Evolutionary conservation across 768 basidiomycete species (phyloP).

Genomic region (Mycena maculata): DNA sequence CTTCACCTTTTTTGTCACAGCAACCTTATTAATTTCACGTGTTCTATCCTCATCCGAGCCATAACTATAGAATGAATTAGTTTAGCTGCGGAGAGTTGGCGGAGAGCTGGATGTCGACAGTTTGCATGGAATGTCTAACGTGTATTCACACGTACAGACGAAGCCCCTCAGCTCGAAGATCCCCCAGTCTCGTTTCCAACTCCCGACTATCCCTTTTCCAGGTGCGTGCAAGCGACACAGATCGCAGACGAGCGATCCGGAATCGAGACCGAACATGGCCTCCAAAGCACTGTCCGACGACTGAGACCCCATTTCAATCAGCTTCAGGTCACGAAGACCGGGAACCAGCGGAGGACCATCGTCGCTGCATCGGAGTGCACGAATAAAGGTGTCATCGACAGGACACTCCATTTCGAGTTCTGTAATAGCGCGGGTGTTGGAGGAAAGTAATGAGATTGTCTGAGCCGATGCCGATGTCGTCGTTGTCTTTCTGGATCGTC

Average conservation of each 20-base stretch:
- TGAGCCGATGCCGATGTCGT: background rate
- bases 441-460: background rate
- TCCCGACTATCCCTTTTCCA: too few species aligned
- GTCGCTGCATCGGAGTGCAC: background rate
- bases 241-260: background rate
- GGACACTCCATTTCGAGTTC: background rate
- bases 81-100: too few species aligned
- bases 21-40: too few species aligned
- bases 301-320: background rate
- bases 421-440: background rate
- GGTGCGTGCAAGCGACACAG: background rate
- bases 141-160: too few species aligned
- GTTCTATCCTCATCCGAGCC: too few species aligned
- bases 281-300: background rate
- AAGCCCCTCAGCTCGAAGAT: too few species aligned
- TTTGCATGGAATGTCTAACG: too few species aligned
- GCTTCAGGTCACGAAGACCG: background rate
- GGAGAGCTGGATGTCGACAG: too few species aligned
- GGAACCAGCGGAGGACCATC: background rate
- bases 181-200: too few species aligned
- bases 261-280: background rate
- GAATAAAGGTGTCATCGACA: background rate
- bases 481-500: background rate
- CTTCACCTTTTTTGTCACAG: too few species aligned
- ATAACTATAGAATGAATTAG: too few species aligned